Conservation (phyloP, 768 basidiomycete genomes). For the Lactarius sanguifluus region DNA sequence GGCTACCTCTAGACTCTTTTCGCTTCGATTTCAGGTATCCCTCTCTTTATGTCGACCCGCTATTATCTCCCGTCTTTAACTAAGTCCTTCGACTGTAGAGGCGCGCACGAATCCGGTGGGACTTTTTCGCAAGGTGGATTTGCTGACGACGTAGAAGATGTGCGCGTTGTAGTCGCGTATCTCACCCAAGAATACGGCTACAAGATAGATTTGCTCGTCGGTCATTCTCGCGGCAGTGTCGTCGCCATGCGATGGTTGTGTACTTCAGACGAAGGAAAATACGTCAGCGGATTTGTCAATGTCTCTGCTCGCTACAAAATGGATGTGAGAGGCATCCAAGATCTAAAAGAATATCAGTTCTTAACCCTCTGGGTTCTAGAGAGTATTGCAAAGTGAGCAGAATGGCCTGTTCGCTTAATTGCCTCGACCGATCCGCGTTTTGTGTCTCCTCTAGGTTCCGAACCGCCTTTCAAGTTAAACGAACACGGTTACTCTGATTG, state of each 20-base stretch:
- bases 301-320: conserved; percentile 78
- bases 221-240: conserved; percentile 78
- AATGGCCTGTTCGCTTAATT: no score
- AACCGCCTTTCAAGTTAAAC: conserved; percentile 11
- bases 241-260: conserved; percentile 68
- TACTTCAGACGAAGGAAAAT: conserved; percentile 55
- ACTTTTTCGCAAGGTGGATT: conserved; percentile 61
- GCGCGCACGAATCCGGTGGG: conserved; percentile 75
- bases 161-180: conserved; percentile 62
- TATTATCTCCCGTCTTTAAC: neutral
- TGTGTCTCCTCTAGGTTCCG: neutral
- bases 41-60: conserved; percentile 31
- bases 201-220: conserved; percentile 64
- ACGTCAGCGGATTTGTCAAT: conserved; percentile 65
- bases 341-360: neutral
- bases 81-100: conserved; percentile 44
- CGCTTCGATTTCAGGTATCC: conserved; percentile 81
- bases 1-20: conserved; percentile 74
- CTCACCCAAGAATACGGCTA: conserved; percentile 63
- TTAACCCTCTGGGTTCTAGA: conserved; percentile 10
- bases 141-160: conserved; percentile 61
- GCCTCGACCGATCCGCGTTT: neutral
- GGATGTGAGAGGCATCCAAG: conserved; percentile 49
- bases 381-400: conserved; percentile 24
- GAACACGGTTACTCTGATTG: conserved; percentile 62